Base-by-base conservation (phyloP, 331 rosid genomes). In the Rhamnella rubrinervis region DNA sequence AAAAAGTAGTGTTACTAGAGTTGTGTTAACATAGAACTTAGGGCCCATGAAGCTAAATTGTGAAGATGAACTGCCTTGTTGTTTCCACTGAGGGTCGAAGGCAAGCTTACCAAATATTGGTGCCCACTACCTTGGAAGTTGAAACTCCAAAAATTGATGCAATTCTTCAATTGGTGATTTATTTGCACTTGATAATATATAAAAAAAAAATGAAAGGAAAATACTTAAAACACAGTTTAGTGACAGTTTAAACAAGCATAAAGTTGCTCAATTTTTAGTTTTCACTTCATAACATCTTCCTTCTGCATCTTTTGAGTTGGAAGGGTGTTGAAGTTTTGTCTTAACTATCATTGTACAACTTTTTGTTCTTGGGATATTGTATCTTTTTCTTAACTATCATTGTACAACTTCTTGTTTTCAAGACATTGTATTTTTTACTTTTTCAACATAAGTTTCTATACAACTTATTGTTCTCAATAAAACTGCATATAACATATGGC, bases 61-160 rank as follows among this genome's bases (percentile, higher is more conserved):
- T 81, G 89, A 77, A 58, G 97, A 83, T 39, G 97, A 77, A 71
- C 73, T 67, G 64, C 74, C 79, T 70, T 82, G 87, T 38, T 74
- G 81, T 79, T 79, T 87, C 83, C 83, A 82, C 60, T 87, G 89
- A 67, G 96, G 97, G 61, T 93, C 97, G 73, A 92, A 88, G 63
- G 96, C 75, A 66, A 92, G 91, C 85, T 92, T 92, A 55, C 97
- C 97, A 70, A 89, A 89, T 64, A 83, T 87, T 15, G 97, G 97
- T 56, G 97, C 97, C 97, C 97, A 92, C 62, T 92, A 93, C 80
- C 92, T 85, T 59, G 97, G 96, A 81, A 92, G 90, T 77, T 92
- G 97, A 70, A 87, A 92, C 64, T 92, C 97, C 84, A 92, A 84
- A 85, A 92, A 92, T 21, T 92, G 93, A 81, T 82, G 93, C 75